These are phyloP conservation scores for Globisporangium rhizosaccharum DNA, from an alignment of 352 stramenopile species.

Conservation along the genomic window DNA sequence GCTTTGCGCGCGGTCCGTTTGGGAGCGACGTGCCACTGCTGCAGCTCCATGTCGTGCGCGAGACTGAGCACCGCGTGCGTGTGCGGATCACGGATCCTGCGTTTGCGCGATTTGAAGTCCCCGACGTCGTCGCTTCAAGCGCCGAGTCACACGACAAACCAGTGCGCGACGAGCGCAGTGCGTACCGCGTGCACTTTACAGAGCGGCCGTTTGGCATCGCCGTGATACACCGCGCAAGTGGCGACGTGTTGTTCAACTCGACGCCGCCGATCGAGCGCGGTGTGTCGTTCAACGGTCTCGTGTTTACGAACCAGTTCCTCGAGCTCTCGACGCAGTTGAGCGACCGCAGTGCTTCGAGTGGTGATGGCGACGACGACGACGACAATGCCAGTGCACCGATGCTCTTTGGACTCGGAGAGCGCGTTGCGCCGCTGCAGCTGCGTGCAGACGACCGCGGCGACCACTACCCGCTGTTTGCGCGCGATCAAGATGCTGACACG, in stretches of 20 bases:
- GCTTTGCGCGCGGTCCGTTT: slow-evolving; percentile 51
- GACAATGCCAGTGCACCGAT: slow-evolving; percentile 14
- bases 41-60: slow-evolving; percentile 52
- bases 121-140: slow-evolving; percentile 19
- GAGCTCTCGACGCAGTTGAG: slow-evolving; percentile 73
- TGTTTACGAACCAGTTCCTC: slow-evolving; percentile 86
- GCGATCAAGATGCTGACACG: slow-evolving; percentile 15
- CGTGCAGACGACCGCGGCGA: slow-evolving; percentile 38
- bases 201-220: slow-evolving; percentile 65
- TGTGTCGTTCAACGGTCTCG: slow-evolving; percentile 48
- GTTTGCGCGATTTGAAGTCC: slow-evolving; percentile 69
- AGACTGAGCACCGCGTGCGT: slow-evolving; percentile 40
- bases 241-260: slow-evolving; percentile 82
- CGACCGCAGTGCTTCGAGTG: slow-evolving; percentile 2
- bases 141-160: slow-evolving; percentile 9
- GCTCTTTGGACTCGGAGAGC: slow-evolving; percentile 77
- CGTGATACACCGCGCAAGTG: slow-evolving; percentile 43
- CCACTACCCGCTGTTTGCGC: slow-evolving; percentile 70
- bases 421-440: slow-evolving; percentile 35
- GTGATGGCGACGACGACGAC: slow-evolving; percentile 9
- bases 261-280: slow-evolving; percentile 43
- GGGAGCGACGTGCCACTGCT: slow-evolving; percentile 69
- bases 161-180: not conserved
- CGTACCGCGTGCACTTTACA: slow-evolving; percentile 61
- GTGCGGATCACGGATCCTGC: slow-evolving; percentile 81